These are phyloP conservation scores for Dendrobium catenatum DNA, from an alignment of 106 monocot genomes.

Conservation along the genomic window DNA sequence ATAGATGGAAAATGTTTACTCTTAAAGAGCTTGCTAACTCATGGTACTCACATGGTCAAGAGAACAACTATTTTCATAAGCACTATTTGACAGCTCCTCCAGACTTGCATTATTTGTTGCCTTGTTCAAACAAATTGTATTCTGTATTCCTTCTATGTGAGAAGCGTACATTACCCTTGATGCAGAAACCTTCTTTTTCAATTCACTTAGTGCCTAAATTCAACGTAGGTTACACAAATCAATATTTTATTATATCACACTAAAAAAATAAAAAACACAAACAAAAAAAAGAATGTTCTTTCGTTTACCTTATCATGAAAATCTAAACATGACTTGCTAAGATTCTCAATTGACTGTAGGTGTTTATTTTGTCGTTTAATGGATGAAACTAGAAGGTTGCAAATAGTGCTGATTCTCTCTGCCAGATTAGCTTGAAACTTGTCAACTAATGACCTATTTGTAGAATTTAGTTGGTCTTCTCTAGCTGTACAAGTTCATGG, in stretches of 20 bases:
- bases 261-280: not conserved
- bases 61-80: slow-evolving; percentile 28
- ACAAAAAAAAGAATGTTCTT: not conserved
- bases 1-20: not conserved
- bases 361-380: slow-evolving; percentile 61
- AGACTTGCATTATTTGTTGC: slow-evolving; percentile 47
- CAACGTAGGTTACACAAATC: not conserved
- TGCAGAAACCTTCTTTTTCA: slow-evolving; percentile 50
- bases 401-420: slow-evolving; percentile 54
- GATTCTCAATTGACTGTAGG: slow-evolving; percentile 50
- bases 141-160: slow-evolving; percentile 73
- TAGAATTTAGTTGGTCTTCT: slow-evolving; percentile 58
- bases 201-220: slow-evolving; percentile 42
- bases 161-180: slow-evolving; percentile 49
- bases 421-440: slow-evolving; percentile 54
- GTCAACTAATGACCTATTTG: slow-evolving; percentile 65
- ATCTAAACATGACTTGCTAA: slow-evolving; percentile 66
- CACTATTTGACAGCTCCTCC: slow-evolving; percentile 60
- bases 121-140: slow-evolving; percentile 78
- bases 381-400: slow-evolving; percentile 43
- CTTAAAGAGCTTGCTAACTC: not conserved
- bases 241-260: not conserved
- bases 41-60: slow-evolving; percentile 49
- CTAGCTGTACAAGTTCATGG: slow-evolving; percentile 42
- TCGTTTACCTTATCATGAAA: slow-evolving; percentile 76